Evolutionary conservation across 306 rosid genomes (phyloP).

Genomic region (Oxytropis ochrocephala): DNA sequence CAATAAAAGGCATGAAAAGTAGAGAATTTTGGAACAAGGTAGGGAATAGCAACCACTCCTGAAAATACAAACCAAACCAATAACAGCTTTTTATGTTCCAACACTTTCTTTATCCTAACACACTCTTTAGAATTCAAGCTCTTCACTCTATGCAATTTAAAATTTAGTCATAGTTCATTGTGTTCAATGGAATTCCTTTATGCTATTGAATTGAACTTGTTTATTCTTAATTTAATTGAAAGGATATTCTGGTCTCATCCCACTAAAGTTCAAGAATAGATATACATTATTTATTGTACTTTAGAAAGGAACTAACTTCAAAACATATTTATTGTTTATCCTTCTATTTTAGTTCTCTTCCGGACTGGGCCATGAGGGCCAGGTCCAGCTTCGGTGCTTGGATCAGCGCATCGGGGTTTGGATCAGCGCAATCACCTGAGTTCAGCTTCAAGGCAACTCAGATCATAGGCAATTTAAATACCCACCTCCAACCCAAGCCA

Average conservation of each 20-base stretch:
- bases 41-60: conserved; percentile 29
- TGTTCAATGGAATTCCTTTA: conserved; percentile 63
- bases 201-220: conserved; percentile 21
- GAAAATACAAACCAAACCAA: conserved; percentile 20
- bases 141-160: conserved; percentile 45
- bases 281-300: neutral
- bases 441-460: too few species aligned
- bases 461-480: too few species aligned
- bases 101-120: conserved; percentile 36
- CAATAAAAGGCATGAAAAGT: conserved; percentile 40
- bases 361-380: too few species aligned
- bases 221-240: neutral
- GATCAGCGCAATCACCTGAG: too few species aligned
- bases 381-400: too few species aligned
- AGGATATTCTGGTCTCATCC: neutral
- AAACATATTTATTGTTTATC: neutral
- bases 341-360: too few species aligned
- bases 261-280: neutral
- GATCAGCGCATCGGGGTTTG: too few species aligned
- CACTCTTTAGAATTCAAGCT: conserved; percentile 67
- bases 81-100: conserved; percentile 36
- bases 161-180: conserved; percentile 45
- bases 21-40: conserved; percentile 35
- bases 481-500: too few species aligned
- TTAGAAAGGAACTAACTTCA: neutral